A percentile compares a stretch with the other conserved stretches of the same genome.
Evolutionary conservation across 176 grass and related monocot genomes (phyloP).

Genomic region (Rhynchospora tenuis): DNA sequence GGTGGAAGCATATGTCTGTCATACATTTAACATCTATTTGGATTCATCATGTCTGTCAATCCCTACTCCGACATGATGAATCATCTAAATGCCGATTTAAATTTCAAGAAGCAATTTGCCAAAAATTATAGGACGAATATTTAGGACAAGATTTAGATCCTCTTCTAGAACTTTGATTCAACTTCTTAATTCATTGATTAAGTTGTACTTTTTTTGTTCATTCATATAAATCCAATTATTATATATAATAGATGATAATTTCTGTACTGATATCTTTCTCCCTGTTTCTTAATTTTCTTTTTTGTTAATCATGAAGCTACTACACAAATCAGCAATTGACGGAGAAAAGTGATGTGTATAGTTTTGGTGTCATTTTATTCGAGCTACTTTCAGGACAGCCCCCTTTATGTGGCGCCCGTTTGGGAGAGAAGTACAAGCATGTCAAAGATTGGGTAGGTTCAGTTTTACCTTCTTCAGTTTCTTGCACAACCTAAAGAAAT

Average conservation of each 20-base stretch:
- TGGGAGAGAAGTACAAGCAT: constrained; percentile 46
- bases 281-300: background rate
- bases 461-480: background rate
- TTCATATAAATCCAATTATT: background rate
- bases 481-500: background rate
- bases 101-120: background rate
- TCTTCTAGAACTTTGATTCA: background rate
- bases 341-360: constrained; percentile 80
- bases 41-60: background rate
- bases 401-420: constrained; percentile 43
- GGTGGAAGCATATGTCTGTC: too few species aligned
- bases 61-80: too few species aligned
- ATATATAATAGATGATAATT: background rate
- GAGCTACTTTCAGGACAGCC: constrained; percentile 67
- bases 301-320: constrained; percentile 46
- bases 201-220: background rate
- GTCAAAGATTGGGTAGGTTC: constrained; percentile 34
- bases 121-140: background rate
- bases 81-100: background rate
- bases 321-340: constrained; percentile 74
- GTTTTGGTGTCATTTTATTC: constrained; percentile 88
- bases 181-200: background rate
- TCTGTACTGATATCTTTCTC: constrained; percentile 1
- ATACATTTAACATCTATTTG: too few species aligned
- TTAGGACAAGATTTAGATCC: background rate